These are phyloP conservation scores for Rhododendron kiyosumense DNA, from an alignment of 148 eudicot genomes.

Conservation along the genomic window DNA sequence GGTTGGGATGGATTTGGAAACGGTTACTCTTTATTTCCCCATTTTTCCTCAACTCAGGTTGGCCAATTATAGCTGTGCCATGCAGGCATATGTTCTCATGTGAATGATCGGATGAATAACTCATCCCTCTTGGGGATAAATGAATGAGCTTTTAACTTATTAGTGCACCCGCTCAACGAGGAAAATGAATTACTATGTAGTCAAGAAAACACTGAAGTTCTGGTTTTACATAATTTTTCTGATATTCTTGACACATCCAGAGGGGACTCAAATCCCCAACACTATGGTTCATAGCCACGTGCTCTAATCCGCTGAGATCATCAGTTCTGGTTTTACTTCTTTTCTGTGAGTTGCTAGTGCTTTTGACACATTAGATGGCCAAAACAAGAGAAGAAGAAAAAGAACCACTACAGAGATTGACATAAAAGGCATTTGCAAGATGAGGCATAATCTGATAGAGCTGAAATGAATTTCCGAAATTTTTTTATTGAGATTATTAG, in stretches of 20 bases:
- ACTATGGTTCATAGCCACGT: background rate
- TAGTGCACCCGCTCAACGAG: background rate
- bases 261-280: background rate
- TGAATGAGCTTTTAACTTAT: background rate
- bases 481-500: background rate
- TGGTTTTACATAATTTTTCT: background rate
- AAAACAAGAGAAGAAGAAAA: background rate
- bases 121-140: background rate
- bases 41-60: background rate
- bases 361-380: background rate
- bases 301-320: background rate
- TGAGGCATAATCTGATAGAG: background rate
- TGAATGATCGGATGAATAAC: background rate
- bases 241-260: background rate
- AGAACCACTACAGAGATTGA: background rate
- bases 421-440: background rate
- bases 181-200: background rate
- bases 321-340: background rate
- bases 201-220: background rate
- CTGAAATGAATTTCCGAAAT: background rate
- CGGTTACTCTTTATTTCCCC: background rate
- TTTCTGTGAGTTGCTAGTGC: background rate
- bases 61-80: background rate
- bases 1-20: background rate
- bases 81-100: background rate